Evolutionary conservation across 257 asterid genomes (phyloP).

Genomic region (Asclepias syriaca): DNA sequence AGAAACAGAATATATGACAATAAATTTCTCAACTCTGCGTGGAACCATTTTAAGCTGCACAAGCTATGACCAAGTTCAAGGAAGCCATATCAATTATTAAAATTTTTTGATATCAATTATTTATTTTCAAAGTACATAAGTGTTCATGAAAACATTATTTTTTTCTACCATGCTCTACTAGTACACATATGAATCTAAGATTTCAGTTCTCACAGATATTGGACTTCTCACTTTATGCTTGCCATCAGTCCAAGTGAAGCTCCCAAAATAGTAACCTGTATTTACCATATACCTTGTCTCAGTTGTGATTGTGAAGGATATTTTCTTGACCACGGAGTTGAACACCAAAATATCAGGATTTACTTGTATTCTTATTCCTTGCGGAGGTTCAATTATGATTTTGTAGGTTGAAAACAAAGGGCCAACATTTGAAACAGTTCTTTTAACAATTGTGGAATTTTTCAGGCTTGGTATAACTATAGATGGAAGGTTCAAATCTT

Average conservation of each 20-base stretch:
- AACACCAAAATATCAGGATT: conserved; percentile 34
- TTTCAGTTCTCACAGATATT: conserved; percentile 27
- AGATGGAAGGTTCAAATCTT: conserved; percentile 45
- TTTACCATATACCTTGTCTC: conserved; percentile 22
- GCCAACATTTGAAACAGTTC: conserved; percentile 48
- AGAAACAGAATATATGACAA: no score
- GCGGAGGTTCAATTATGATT: conserved; percentile 38
- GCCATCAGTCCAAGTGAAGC: conserved; percentile 44
- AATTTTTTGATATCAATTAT: no score
- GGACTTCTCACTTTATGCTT: conserved; percentile 34
- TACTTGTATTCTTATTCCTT: conserved; percentile 27
- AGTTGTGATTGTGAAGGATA: conserved; percentile 34
- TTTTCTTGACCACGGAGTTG: conserved; percentile 20
- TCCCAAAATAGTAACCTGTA: conserved; percentile 39
- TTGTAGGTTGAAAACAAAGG: conserved; percentile 27
- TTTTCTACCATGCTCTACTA: background rate
- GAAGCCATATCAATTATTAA: no score
- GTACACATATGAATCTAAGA: background rate
- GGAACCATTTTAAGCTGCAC: no score
- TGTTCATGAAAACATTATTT: background rate
- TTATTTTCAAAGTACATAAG: background rate
- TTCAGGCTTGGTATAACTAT: conserved; percentile 34
- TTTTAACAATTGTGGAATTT: conserved; percentile 19
- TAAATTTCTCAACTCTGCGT: no score
- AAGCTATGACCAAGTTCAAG: no score